Evolutionary conservation across 805 yeast species (phyloP).

Genomic region (Wickerhamomyces xylosicus): DNA sequence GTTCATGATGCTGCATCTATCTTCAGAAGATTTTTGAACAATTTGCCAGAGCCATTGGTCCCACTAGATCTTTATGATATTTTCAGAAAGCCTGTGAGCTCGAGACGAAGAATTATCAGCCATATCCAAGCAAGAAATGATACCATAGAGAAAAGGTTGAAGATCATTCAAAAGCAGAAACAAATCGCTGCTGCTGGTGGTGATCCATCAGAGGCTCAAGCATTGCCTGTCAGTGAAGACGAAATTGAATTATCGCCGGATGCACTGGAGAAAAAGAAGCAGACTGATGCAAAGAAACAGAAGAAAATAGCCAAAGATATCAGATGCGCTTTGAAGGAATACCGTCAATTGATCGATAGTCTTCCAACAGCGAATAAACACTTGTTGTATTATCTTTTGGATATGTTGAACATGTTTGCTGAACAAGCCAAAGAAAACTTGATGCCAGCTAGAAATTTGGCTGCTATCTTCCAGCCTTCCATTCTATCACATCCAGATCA

Average conservation of each 20-base stretch:
- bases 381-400: constrained; percentile 75
- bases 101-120: constrained; percentile 51
- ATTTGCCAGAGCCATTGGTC: constrained; percentile 85
- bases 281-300: constrained; percentile 27
- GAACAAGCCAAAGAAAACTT: constrained; percentile 66
- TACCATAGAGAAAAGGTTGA: constrained; percentile 25
- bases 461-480: constrained; percentile 97
- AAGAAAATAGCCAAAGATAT: constrained; percentile 55
- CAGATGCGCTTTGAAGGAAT: constrained; percentile 57
- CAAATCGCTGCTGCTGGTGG: constrained; percentile 3
- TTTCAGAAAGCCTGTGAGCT: constrained; percentile 69
- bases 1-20: constrained; percentile 96
- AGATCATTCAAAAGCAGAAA: constrained; percentile 16
- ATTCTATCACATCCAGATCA: constrained; percentile 86
- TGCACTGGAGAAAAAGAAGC: constrained; percentile 20
- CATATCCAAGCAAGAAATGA: constrained; percentile 54
- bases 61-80: constrained; percentile 68
- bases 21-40: constrained; percentile 74
- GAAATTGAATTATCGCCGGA: constrained; percentile 10
- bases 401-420: constrained; percentile 76
- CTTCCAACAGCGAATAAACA: constrained; percentile 77
- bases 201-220: constrained; percentile 4
- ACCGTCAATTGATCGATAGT: constrained; percentile 54
- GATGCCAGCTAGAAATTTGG: constrained; percentile 89
- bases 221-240: constrained; percentile 8